phyloP scores from a whole-genome alignment of 352 stramenopile genomes.

The Globisporangium cederbergense region DNA sequence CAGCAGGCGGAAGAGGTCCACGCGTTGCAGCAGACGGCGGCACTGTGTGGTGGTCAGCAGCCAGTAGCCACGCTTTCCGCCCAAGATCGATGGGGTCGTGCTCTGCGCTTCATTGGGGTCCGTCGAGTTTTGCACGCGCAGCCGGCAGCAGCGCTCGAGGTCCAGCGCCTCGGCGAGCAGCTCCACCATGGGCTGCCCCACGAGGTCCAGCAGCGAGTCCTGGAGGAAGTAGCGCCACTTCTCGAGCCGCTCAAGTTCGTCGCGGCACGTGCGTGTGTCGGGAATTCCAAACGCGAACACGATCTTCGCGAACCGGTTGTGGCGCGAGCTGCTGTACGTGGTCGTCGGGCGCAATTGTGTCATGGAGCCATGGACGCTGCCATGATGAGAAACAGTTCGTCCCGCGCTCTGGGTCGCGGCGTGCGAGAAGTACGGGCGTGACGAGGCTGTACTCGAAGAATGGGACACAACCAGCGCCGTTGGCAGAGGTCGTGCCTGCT shows the following conservation, averaged over 20 bases:
- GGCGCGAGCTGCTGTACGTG: conserved; percentile 23
- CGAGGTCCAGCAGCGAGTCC: conserved; percentile 44
- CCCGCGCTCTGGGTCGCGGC: neutral
- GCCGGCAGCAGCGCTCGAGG: conserved; percentile 58
- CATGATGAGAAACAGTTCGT: neutral
- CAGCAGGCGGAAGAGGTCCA: conserved; percentile 77
- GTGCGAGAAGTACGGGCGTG: neutral
- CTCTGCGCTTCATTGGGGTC: conserved; percentile 9
- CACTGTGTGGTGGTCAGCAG: conserved; percentile 52
- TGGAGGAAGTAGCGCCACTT: conserved; percentile 83
- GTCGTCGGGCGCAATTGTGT: neutral
- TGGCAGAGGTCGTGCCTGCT: neutral
- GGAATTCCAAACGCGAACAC: conserved; percentile 77
- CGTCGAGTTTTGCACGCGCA: conserved; percentile 20
- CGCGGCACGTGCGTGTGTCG: conserved; percentile 54
- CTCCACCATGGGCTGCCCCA: conserved; percentile 34
- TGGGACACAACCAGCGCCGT: neutral
- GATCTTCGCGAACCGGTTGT: conserved; percentile 76
- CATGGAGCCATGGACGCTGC: neutral
- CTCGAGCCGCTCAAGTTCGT: conserved; percentile 42
- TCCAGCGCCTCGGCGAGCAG: conserved; percentile 53
- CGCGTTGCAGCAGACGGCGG: conserved; percentile 63
- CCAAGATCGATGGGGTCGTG: conserved; percentile 55
- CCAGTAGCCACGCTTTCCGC: conserved; percentile 61
- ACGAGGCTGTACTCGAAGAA: neutral